phyloP scores from a whole-genome alignment of 352 stramenopile genomes.

The Phytophthora constricta region DNA sequence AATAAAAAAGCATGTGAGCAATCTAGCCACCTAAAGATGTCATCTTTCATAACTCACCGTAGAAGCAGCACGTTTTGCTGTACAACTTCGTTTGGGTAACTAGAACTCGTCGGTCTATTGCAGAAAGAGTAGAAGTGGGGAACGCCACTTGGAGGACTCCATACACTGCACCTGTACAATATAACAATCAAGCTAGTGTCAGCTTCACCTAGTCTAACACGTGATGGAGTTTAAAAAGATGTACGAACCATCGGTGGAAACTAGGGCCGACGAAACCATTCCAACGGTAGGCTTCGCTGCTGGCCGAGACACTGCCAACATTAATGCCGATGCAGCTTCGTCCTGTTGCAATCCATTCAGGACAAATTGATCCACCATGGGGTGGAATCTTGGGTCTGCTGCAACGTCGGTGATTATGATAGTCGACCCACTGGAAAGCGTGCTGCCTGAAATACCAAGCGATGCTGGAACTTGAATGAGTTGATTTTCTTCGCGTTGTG shows the following conservation, averaged over 20 bases:
- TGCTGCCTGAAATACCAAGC: slow-evolving; percentile 62
- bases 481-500: slow-evolving; percentile 51
- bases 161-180: slow-evolving; percentile 42
- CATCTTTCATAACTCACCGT: slow-evolving; percentile 44
- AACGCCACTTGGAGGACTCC: slow-evolving; percentile 65
- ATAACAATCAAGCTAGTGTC: slow-evolving; percentile 1
- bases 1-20: background rate
- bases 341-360: slow-evolving; percentile 30
- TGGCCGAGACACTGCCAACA: slow-evolving; percentile 14
- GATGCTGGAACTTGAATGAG: slow-evolving; percentile 58
- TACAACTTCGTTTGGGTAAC: slow-evolving; percentile 38
- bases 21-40: background rate
- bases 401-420: slow-evolving; percentile 49
- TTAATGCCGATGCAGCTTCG: slow-evolving; percentile 13
- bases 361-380: slow-evolving; percentile 69
- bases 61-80: slow-evolving; percentile 52
- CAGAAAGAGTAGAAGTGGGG: slow-evolving; percentile 20
- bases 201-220: background rate
- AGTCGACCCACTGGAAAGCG: slow-evolving; percentile 44
- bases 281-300: slow-evolving; percentile 32
- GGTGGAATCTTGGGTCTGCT: slow-evolving; percentile 61
- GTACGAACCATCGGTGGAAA: slow-evolving; percentile 47
- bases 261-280: slow-evolving; percentile 53
- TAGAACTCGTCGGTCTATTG: slow-evolving; percentile 19
- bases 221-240: background rate